A percentile compares a stretch with the other conserved stretches of the same genome.
phyloP scores from a whole-genome alignment of 176 grass and related monocot genomes.

The Guadua angustifolia region DNA sequence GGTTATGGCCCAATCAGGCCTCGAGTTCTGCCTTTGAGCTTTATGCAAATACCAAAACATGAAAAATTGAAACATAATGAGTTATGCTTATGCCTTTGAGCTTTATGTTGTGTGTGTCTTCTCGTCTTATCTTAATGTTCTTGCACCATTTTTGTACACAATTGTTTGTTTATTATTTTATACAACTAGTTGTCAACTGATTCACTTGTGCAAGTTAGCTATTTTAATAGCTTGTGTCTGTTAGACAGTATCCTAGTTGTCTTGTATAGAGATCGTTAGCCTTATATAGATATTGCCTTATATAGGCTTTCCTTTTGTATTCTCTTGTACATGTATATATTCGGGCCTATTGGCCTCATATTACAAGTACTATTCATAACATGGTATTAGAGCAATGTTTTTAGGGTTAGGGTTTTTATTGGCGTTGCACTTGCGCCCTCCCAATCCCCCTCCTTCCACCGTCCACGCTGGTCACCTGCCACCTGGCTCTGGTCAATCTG shows the following conservation, averaged over 20 bases:
- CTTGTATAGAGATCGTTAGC: too few species aligned
- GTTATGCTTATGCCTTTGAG: not conserved
- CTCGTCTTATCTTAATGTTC: not conserved
- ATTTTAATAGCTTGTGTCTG: slow-evolving; percentile 4
- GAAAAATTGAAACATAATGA: slow-evolving; percentile 7
- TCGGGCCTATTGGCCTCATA: too few species aligned
- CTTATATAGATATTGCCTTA: too few species aligned
- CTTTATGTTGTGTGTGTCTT: not conserved
- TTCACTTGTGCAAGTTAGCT: slow-evolving; percentile 32
- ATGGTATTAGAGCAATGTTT: too few species aligned
- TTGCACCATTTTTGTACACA: not conserved
- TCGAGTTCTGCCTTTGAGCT: slow-evolving; percentile 17
- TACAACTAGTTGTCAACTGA: slow-evolving; percentile 1
- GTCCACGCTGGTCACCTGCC: too few species aligned
- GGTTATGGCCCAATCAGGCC: not conserved
- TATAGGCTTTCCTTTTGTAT: too few species aligned
- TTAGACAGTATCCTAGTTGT: not conserved
- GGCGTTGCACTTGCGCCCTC: too few species aligned
- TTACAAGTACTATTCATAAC: too few species aligned
- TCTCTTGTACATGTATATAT: too few species aligned
- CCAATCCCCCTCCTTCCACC: too few species aligned
- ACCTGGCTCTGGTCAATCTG: too few species aligned
- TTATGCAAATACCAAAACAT: slow-evolving; percentile 29
- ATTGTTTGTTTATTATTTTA: not conserved
- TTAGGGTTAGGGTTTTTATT: too few species aligned